phyloP scores from a whole-genome alignment of 352 stramenopile species.

The Phytophthora aleatoria region DNA sequence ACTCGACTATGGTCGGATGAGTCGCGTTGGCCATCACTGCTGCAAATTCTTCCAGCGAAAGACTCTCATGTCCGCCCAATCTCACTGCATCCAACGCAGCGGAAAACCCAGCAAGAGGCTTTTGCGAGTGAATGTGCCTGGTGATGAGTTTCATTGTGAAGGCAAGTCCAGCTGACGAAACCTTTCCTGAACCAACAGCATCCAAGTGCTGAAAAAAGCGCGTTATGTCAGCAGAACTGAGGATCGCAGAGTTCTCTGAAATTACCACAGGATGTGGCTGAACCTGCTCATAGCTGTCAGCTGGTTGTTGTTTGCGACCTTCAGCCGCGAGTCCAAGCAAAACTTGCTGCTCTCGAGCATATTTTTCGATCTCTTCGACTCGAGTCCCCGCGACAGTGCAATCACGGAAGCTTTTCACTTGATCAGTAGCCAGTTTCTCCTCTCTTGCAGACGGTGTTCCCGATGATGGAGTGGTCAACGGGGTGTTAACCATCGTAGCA shows the following conservation, averaged over 20 bases:
- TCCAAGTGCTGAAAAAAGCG: conserved; percentile 63
- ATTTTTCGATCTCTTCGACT: conserved; percentile 52
- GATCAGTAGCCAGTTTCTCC: conserved; percentile 35
- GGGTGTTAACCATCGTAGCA: conserved; percentile 27
- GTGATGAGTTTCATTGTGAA: conserved; percentile 49
- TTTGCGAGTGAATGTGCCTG: conserved; percentile 37
- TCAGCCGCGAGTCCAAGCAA: conserved; percentile 14
- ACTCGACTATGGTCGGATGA: conserved; percentile 40
- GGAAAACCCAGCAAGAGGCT: conserved; percentile 25
- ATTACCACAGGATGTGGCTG: not conserved
- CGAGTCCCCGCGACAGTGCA: conserved; percentile 43
- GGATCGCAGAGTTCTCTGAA: not conserved
- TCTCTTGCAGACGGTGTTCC: conserved; percentile 27
- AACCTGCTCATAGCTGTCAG: conserved; percentile 1
- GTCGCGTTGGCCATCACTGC: conserved; percentile 43
- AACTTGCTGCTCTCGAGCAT: conserved; percentile 24
- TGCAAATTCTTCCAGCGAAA: conserved; percentile 38
- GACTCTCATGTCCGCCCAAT: conserved; percentile 19
- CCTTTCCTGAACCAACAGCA: conserved; percentile 50
- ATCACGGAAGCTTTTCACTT: conserved; percentile 32
- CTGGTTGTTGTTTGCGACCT: conserved; percentile 16
- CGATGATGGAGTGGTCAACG: conserved; percentile 15
- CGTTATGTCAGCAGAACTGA: conserved; percentile 22
- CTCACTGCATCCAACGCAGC: conserved; percentile 23
- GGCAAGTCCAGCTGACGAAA: conserved; percentile 44